Evolutionary conservation across 352 stramenopile genomes (phyloP).

Genomic region (Phytopythium aichiense): DNA sequence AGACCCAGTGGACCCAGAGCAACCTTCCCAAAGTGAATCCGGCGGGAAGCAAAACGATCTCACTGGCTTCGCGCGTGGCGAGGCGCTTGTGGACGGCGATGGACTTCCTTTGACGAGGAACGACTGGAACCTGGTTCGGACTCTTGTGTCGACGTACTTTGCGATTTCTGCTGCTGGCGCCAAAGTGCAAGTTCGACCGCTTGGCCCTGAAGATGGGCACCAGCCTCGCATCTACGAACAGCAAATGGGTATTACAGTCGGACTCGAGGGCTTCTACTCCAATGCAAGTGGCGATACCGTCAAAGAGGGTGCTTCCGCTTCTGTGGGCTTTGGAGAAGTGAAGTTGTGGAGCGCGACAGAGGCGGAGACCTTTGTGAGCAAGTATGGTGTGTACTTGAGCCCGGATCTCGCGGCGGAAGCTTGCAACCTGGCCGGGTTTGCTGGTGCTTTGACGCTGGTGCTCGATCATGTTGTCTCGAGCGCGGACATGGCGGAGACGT

Average conservation of each 20-base stretch:
- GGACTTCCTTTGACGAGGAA: conserved; percentile 70
- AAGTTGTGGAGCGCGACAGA: conserved; percentile 39
- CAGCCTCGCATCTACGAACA: conserved; percentile 44
- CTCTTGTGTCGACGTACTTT: conserved; percentile 80
- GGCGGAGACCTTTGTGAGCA: conserved; percentile 65
- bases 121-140: conserved; percentile 81
- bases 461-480: conserved; percentile 79
- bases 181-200: conserved; percentile 47
- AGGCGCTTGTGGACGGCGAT: conserved; percentile 75
- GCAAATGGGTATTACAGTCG: conserved; percentile 60
- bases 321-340: not conserved
- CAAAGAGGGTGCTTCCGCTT: conserved; percentile 1
- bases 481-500: conserved; percentile 67
- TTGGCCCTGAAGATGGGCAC: conserved; percentile 15
- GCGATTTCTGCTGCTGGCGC: conserved; percentile 50
- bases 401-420: conserved; percentile 77
- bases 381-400: conserved; percentile 84
- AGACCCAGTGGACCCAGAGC: conserved; percentile 30
- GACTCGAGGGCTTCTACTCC: conserved; percentile 31
- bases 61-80: conserved; percentile 52
- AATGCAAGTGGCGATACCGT: conserved; percentile 13
- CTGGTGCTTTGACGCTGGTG: conserved; percentile 58
- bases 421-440: conserved; percentile 67
- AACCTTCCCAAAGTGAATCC: conserved; percentile 22
- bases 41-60: conserved; percentile 13